These are phyloP conservation scores for Hawksworthiomyces lignivorus DNA, from an alignment of 2,329 filamentous ascomycete species.

Conservation along the genomic window DNA sequence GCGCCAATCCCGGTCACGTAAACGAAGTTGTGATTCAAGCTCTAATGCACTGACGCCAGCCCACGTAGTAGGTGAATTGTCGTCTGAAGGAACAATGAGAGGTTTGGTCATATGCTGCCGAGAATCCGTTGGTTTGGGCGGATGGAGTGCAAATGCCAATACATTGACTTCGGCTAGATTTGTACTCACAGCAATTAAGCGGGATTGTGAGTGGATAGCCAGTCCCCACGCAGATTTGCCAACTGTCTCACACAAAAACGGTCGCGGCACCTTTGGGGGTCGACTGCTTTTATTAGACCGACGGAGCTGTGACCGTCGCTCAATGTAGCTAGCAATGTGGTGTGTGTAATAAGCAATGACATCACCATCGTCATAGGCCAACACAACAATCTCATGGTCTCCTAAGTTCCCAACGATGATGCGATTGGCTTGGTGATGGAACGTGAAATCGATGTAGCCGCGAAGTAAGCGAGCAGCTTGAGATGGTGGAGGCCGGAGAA, in stretches of 20 bases:
- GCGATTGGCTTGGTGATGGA: slow-evolving; percentile 60
- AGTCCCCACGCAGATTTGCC: slow-evolving; percentile 80
- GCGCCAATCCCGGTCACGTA: slow-evolving; percentile 40
- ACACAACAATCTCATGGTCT: slow-evolving; percentile 58
- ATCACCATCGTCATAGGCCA: slow-evolving; percentile 68
- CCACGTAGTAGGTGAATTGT: slow-evolving; percentile 17
- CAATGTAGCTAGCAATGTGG: slow-evolving; percentile 38
- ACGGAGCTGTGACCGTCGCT: slow-evolving; percentile 10
- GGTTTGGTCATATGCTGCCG: slow-evolving; percentile 14
- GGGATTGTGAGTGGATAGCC: slow-evolving; percentile 70
- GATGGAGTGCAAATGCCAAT: slow-evolving; percentile 37
- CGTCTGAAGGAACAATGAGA: neutral
- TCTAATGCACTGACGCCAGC: slow-evolving; percentile 12
- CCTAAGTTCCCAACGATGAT: slow-evolving; percentile 63
- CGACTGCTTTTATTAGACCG: neutral
- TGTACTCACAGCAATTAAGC: slow-evolving; percentile 76
- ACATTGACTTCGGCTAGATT: slow-evolving; percentile 56
- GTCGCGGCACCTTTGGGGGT: slow-evolving; percentile 12
- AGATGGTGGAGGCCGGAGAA: slow-evolving; percentile 38
- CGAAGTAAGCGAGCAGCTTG: slow-evolving; percentile 30
- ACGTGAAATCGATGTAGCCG: slow-evolving; percentile 44
- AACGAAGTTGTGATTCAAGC: slow-evolving; percentile 29
- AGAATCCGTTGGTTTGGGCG: slow-evolving; percentile 5
- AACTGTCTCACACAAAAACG: slow-evolving; percentile 71
- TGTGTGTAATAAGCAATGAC: slow-evolving; percentile 62